Base-by-base conservation (phyloP, 345 rosid species). In the Stellera chamaejasme region DNA sequence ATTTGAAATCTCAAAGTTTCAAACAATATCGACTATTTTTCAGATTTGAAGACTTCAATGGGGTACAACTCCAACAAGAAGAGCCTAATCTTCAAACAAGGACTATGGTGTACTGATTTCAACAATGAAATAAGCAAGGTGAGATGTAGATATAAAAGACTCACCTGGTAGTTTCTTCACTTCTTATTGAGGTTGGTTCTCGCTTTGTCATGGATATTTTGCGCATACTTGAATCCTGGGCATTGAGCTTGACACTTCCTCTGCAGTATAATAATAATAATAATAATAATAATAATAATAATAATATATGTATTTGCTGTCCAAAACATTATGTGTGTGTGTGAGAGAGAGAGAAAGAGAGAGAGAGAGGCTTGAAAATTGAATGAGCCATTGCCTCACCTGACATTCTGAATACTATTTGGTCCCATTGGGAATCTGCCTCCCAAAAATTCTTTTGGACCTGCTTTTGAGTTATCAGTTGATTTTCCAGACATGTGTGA, bases 131-230 rank as follows among this genome's bases (percentile, higher is more conserved):
- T 32, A 32, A 32, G 39, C 39, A 32, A 32, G 39, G 39, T 4
- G 8, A 8, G 39, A 32, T 32, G 39, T 32, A 32, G 8, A 56
- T 41, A 52, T 19, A 27, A 39, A 43, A 14, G 56, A 52, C 72
- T 69, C 55, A 82, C 87, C 75, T 65, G 48, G 54, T 61, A 26
- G 67, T 58, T 43, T 43, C 70, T 70, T 68, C 53, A 55, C 47
- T 60, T 68, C 72, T 72, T 51, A 56, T 70, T 54, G 65, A 57
- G 61, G 62, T 43, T 67, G 81, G 53, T 55, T 66, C 71, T 66
- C 51, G 80, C 57, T 70, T 69, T 28, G 61, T 58, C 12, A 65
- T 60, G 60, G 56, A 69, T 52, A 70, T 72, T 54, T 76, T 74
- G 58, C 75, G 72, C 60, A 54, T 48, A 55, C 61, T 76, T 57